Conservation (phyloP, 257 asterid species). For the Solanum bulbocastanum region DNA sequence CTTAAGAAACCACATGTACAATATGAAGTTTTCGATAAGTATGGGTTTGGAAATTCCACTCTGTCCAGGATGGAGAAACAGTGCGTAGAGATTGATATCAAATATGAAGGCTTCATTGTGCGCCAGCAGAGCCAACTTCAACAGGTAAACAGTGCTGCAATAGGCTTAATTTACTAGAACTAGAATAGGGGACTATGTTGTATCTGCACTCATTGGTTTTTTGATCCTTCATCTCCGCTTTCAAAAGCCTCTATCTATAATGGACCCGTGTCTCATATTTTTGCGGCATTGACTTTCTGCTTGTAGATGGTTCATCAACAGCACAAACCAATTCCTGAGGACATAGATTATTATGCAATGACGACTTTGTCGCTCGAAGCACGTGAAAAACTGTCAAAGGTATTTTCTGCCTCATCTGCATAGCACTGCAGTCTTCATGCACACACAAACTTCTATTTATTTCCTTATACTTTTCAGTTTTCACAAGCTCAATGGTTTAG, state of each 20-base stretch:
- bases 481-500: neutral
- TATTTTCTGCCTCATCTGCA: conserved; percentile 9
- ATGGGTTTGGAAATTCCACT: conserved; percentile 73
- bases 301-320: conserved; percentile 80
- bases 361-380: conserved; percentile 77
- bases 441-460: neutral
- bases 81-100: conserved; percentile 87
- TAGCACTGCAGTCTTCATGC: neutral
- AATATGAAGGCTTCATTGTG: conserved; percentile 86
- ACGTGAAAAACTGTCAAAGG: conserved; percentile 95
- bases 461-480: neutral
- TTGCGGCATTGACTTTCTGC: conserved; percentile 4
- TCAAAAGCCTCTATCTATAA: neutral
- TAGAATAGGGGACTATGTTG: neutral
- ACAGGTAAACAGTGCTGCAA: conserved; percentile 43
- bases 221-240: neutral
- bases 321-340: conserved; percentile 66
- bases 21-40: conserved; percentile 70
- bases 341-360: conserved; percentile 73
- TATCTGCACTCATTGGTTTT: neutral
- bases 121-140: conserved; percentile 87
- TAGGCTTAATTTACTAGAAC: neutral
- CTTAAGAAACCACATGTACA: conserved; percentile 93
- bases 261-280: neutral
- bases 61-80: conserved; percentile 75